These are phyloP conservation scores for Talaromyces liani DNA, from an alignment of 495 filamentous ascomycete genomes.

Conservation along the genomic window DNA sequence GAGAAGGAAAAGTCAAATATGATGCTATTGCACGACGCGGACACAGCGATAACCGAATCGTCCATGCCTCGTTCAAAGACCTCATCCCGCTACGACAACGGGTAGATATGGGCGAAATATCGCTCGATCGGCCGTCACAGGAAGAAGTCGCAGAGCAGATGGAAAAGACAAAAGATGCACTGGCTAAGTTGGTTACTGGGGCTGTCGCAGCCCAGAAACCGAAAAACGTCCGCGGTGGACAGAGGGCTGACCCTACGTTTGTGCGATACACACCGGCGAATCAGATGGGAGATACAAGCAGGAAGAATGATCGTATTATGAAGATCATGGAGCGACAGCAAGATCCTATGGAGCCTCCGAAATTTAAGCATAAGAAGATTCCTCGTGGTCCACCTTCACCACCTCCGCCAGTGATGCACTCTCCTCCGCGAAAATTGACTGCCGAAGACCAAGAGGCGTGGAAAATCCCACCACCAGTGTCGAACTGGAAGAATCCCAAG, in stretches of 20 bases:
- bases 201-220: conserved; percentile 90
- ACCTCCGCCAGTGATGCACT: conserved; percentile 91
- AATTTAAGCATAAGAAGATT: conserved; percentile 98
- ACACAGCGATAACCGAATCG: conserved; percentile 71
- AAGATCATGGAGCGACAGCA: conserved; percentile 94
- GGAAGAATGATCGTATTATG: conserved; percentile 93
- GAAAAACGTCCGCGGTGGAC: conserved; percentile 77
- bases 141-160: conserved; percentile 76
- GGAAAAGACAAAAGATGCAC: conserved; percentile 79
- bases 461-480: conserved; percentile 90
- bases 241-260: conserved; percentile 80
- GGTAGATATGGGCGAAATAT: conserved; percentile 88
- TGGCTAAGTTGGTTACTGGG: conserved; percentile 73
- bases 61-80: conserved; percentile 95
- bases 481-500: conserved; percentile 99
- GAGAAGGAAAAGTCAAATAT: conserved; percentile 89
- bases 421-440: conserved; percentile 87
- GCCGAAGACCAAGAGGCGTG: conserved; percentile 96
- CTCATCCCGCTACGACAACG: conserved; percentile 90
- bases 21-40: conserved; percentile 91
- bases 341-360: conserved; percentile 97
- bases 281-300: conserved; percentile 88
- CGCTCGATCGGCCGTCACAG: conserved; percentile 77
- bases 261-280: conserved; percentile 93
- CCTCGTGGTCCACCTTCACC: conserved; percentile 89